These are phyloP conservation scores for Cucumis hystrix DNA, from an alignment of 306 rosid species.

Conservation along the genomic window DNA sequence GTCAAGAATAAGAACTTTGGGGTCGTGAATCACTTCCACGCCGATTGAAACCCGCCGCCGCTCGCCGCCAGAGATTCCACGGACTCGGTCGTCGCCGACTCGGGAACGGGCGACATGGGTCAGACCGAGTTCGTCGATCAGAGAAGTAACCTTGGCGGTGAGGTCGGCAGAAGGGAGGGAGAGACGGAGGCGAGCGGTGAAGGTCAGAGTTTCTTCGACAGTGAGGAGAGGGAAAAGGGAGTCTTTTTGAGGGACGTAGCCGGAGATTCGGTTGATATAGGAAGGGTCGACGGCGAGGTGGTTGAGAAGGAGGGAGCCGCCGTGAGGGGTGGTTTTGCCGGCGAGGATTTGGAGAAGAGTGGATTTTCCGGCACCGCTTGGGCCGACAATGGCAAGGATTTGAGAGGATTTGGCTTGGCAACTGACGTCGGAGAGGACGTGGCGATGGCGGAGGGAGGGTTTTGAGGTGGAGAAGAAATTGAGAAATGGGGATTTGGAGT, in stretches of 20 bases:
- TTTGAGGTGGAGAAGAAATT: conserved; percentile 20
- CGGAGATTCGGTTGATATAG: conserved; percentile 63
- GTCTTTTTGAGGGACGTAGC: conserved; percentile 82
- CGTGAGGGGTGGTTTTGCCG: conserved; percentile 46
- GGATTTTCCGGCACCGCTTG: conserved; percentile 93
- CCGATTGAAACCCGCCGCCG: conserved; percentile 87
- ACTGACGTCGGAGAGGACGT: conserved; percentile 45
- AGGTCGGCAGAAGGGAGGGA: conserved; percentile 34
- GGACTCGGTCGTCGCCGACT: conserved; percentile 63
- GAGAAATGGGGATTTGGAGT: conserved; percentile 29
- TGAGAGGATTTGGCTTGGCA: conserved; percentile 64
- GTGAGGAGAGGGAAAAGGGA: conserved; percentile 69
- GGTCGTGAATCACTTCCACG: conserved; percentile 86
- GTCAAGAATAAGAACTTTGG: conserved; percentile 67
- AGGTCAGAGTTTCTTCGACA: conserved; percentile 80
- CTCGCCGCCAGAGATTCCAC: conserved; percentile 93
- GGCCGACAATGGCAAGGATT: conserved; percentile 84
- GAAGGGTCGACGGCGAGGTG: conserved; percentile 40
- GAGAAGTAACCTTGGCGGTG: conserved; percentile 42
- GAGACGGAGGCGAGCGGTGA: conserved; percentile 56
- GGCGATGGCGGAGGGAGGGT: conserved; percentile 25
- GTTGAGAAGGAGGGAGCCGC: conserved; percentile 53
- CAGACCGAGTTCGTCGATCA: conserved; percentile 66
- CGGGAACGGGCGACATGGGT: conserved; percentile 50
- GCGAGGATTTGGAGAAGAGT: conserved; percentile 79